phyloP scores from a whole-genome alignment of 2,329 filamentous ascomycete genomes.

The Fusarium floridanum region DNA sequence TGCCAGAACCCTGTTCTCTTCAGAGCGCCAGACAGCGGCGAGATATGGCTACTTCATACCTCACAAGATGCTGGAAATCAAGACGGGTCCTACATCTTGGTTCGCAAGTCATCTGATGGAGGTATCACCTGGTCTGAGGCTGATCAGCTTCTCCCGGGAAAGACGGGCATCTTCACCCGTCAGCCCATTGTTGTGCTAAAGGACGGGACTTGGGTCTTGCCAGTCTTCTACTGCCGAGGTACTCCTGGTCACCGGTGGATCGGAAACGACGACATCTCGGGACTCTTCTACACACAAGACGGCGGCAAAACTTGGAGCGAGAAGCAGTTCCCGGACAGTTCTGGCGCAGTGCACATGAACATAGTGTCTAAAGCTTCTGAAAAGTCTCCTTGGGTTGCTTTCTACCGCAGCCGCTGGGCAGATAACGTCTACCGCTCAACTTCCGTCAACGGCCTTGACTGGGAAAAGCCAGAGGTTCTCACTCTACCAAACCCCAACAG shows the following conservation, averaged over 20 bases:
- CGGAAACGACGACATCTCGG: constrained; percentile 59
- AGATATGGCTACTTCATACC: constrained; percentile 59
- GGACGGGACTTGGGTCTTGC: constrained; percentile 56
- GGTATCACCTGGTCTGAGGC: constrained; percentile 54
- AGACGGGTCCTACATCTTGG: constrained; percentile 56
- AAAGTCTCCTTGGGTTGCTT: constrained; percentile 48
- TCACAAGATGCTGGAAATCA: constrained; percentile 60
- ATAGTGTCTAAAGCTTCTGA: constrained; percentile 48
- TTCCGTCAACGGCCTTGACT: constrained; percentile 55
- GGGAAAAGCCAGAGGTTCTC: constrained; percentile 52
- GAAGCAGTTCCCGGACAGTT: constrained; percentile 52
- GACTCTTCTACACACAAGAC: constrained; percentile 53
- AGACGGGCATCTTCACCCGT: constrained; percentile 55
- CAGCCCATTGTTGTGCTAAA: constrained; percentile 55
- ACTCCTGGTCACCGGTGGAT: constrained; percentile 57
- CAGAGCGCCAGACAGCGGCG: constrained; percentile 48
- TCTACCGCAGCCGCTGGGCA: constrained; percentile 60
- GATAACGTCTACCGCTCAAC: constrained; percentile 58
- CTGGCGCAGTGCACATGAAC: constrained; percentile 60
- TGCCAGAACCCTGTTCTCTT: constrained; percentile 62
- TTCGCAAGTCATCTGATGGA: constrained; percentile 51
- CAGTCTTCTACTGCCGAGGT: constrained; percentile 58
- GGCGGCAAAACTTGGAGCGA: constrained; percentile 56
- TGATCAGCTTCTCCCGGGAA: constrained; percentile 48
- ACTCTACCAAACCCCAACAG: constrained; percentile 59